These are phyloP conservation scores for Blastobotrys attinorum DNA, from an alignment of 805 yeast species.

Conservation along the genomic window DNA sequence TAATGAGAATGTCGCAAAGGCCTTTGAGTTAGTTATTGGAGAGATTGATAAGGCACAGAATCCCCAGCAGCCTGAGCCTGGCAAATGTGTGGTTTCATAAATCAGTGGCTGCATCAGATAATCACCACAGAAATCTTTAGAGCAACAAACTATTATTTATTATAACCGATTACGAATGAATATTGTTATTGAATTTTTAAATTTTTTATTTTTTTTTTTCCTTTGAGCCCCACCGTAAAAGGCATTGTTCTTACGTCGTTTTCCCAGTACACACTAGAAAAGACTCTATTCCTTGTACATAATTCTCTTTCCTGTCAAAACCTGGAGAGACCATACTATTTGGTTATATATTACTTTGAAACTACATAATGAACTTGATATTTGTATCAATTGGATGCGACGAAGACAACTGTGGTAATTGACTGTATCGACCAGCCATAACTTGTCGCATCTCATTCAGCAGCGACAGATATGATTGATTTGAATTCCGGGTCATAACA, in stretches of 20 bases:
- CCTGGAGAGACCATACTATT: background rate
- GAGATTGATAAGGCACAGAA: constrained; percentile 44
- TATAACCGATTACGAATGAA: background rate
- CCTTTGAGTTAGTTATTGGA: constrained; percentile 52
- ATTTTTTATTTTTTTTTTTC: background rate
- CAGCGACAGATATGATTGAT: constrained; percentile 60
- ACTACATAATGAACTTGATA: constrained; percentile 40
- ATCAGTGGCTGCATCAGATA: no score
- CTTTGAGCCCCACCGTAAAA: background rate
- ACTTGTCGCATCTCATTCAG: constrained; percentile 63
- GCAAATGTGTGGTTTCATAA: background rate
- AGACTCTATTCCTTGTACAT: background rate
- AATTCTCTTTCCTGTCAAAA: background rate
- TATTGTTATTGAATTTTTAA: background rate
- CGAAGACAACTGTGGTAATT: constrained; percentile 74
- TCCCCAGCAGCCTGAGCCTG: background rate
- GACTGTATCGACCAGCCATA: constrained; percentile 57
- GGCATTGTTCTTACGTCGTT: background rate
- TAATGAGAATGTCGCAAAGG: constrained; percentile 56
- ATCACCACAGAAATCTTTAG: no score
- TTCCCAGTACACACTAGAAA: background rate
- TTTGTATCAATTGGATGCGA: constrained; percentile 74
- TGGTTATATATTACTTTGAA: background rate
- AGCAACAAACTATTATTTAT: background rate
- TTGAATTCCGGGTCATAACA: constrained; percentile 52